A percentile compares a stretch with the other conserved stretches of the same genome.
phyloP scores from a whole-genome alignment of 805 yeast genomes.

The Yamadazyma phyllophila region DNA sequence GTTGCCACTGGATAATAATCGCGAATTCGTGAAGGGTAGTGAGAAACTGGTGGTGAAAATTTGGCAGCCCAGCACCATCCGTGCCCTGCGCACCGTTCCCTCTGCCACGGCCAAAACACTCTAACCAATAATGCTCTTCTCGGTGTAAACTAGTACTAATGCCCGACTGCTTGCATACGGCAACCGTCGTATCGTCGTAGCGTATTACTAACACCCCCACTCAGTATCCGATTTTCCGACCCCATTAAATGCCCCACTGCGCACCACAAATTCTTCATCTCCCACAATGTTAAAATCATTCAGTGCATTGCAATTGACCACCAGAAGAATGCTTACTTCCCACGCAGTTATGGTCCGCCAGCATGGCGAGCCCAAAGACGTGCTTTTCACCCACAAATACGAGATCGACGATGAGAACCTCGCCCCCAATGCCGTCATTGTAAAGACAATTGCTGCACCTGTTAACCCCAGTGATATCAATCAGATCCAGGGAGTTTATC shows the following conservation, averaged over 20 bases:
- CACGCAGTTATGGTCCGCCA: slow-evolving; percentile 65
- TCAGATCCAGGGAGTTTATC: slow-evolving; percentile 47
- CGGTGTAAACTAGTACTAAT: too few relatives aligned
- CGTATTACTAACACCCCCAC: neutral
- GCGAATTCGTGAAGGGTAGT: neutral
- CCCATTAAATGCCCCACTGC: neutral
- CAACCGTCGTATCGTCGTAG: neutral
- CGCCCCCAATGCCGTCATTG: slow-evolving; percentile 29
- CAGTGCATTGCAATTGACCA: neutral
- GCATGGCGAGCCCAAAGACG: slow-evolving; percentile 67
- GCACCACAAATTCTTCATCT: neutral
- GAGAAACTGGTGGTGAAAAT: neutral
- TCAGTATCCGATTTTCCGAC: neutral
- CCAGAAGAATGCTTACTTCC: slow-evolving; percentile 44
- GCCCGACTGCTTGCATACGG: too few relatives aligned
- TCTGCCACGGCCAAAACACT: too few relatives aligned
- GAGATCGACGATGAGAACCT: slow-evolving; percentile 48
- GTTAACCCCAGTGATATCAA: slow-evolving; percentile 46
- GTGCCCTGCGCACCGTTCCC: too few relatives aligned
- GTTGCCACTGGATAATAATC: slow-evolving; percentile 5
- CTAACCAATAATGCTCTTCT: too few relatives aligned
- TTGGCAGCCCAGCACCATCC: neutral
- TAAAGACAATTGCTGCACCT: slow-evolving; percentile 40
- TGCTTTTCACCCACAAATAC: slow-evolving; percentile 50
- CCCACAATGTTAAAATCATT: neutral